These are phyloP conservation scores for Podaxis mareebaensis DNA, from an alignment of 768 basidiomycete genomes.

Conservation along the genomic window DNA sequence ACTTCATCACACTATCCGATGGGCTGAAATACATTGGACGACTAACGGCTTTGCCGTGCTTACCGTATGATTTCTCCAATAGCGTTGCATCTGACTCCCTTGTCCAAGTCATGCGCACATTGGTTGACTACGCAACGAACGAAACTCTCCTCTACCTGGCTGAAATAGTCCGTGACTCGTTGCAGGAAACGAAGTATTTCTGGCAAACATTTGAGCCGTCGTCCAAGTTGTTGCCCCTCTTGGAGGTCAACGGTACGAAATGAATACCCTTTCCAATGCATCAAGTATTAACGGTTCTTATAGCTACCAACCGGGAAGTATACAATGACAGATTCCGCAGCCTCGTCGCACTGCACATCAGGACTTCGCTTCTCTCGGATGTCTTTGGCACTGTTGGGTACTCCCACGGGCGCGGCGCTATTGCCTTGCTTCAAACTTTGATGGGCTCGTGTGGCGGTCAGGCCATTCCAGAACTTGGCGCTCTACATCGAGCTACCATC, in stretches of 20 bases:
- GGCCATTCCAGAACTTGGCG: slow-evolving; percentile 72
- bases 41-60: slow-evolving; percentile 79
- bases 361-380: slow-evolving; percentile 82
- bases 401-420: slow-evolving; percentile 76
- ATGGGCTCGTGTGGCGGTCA: slow-evolving; percentile 63
- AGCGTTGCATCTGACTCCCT: slow-evolving; percentile 85
- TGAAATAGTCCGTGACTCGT: slow-evolving; percentile 65
- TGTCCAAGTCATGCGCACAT: slow-evolving; percentile 84
- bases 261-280: slow-evolving; percentile 8
- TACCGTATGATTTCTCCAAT: slow-evolving; percentile 87
- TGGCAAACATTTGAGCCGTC: slow-evolving; percentile 57
- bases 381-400: slow-evolving; percentile 84
- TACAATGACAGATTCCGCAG: slow-evolving; percentile 69
- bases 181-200: slow-evolving; percentile 69
- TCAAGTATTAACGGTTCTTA: slow-evolving; percentile 13
- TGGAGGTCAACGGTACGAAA: slow-evolving; percentile 53
- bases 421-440: slow-evolving; percentile 72
- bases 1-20: slow-evolving; percentile 78
- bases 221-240: slow-evolving; percentile 65
- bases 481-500: slow-evolving; percentile 76
- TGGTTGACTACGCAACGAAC: slow-evolving; percentile 82
- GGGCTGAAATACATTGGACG: slow-evolving; percentile 74
- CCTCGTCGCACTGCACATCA: slow-evolving; percentile 75
- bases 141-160: slow-evolving; percentile 74
- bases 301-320: slow-evolving; percentile 46